phyloP scores from a whole-genome alignment of 164 flowering plant genomes.

The Tinospora cordifolia region DNA sequence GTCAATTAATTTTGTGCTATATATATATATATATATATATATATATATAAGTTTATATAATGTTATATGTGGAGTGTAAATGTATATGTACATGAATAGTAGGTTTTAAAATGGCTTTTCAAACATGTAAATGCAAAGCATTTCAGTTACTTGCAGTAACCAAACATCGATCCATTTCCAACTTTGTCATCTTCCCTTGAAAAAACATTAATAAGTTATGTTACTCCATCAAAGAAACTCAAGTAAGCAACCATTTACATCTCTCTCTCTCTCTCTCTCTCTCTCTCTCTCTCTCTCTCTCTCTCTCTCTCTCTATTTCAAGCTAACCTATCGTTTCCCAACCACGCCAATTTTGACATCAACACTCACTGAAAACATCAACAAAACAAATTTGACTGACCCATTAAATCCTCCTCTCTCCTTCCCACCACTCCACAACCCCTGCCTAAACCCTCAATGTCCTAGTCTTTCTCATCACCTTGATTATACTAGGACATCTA shows the following conservation, averaged over 20 bases:
- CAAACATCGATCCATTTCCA: conserved; percentile 18
- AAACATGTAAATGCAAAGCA: conserved; percentile 22
- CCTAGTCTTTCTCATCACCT: no score
- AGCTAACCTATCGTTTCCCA: conserved; percentile 28
- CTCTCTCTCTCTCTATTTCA: conserved; percentile 12
- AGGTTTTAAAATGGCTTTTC: conserved; percentile 36
- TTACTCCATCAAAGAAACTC: conserved; percentile 17
- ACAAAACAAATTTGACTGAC: conserved; percentile 23
- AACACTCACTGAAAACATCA: conserved; percentile 24
- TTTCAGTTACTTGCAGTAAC: conserved; percentile 33
- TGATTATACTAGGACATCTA: no score
- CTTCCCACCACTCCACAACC: neutral
- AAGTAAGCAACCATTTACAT: conserved; percentile 18
- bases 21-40: neutral
- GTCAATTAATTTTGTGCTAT: neutral
- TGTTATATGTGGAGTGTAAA: conserved; percentile 5
- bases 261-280: conserved; percentile 9
- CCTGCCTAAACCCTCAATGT: no score
- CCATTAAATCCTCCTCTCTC: conserved; percentile 8
- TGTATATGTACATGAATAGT: conserved; percentile 11
- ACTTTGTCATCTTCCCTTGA: conserved; percentile 17
- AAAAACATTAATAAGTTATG: conserved; percentile 19
- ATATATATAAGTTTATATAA: no score
- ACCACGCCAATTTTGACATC: conserved; percentile 28
- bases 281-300: conserved; percentile 5